phyloP scores from a whole-genome alignment of 352 stramenopile species.

The Pythium aquatile region DNA sequence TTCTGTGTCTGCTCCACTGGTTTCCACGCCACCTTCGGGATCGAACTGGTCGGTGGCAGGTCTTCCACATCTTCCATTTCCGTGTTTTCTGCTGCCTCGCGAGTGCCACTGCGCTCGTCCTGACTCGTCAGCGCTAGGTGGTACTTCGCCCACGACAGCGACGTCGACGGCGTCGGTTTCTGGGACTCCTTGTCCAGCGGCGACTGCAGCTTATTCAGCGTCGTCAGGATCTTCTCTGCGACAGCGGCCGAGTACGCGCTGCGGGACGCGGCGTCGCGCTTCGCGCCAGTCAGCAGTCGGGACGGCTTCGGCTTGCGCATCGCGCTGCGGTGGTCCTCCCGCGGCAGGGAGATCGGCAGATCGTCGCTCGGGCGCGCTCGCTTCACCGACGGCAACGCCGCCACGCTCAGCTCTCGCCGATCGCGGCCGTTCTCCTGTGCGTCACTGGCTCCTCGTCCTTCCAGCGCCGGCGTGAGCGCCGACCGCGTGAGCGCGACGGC shows the following conservation, averaged over 20 bases:
- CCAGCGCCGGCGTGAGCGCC: conserved; percentile 39
- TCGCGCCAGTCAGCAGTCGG: conserved; percentile 67
- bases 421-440: conserved; percentile 16
- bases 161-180: conserved; percentile 75
- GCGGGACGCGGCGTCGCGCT: conserved; percentile 49
- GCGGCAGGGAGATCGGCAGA: conserved; percentile 28
- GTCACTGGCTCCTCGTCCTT: conserved; percentile 12
- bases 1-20: neutral
- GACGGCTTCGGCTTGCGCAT: conserved; percentile 62
- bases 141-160: conserved; percentile 84
- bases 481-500: conserved; percentile 56
- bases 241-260: conserved; percentile 77
- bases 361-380: conserved; percentile 40
- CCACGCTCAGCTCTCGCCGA: conserved; percentile 24
- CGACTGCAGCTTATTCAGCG: conserved; percentile 79
- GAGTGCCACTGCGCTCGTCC: conserved; percentile 13
- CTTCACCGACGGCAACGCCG: conserved; percentile 41
- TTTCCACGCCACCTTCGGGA: conserved; percentile 37
- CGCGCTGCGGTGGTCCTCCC: conserved; percentile 43
- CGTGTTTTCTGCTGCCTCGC: conserved; percentile 18
- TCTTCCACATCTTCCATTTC: conserved; percentile 36
- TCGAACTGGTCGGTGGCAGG: conserved; percentile 50
- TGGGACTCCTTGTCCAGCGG: conserved; percentile 67
- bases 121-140: conserved; percentile 58
- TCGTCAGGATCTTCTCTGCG: conserved; percentile 76